Conservation (phyloP, 768 basidiomycete species). For the Boletus huronensis region DNA sequence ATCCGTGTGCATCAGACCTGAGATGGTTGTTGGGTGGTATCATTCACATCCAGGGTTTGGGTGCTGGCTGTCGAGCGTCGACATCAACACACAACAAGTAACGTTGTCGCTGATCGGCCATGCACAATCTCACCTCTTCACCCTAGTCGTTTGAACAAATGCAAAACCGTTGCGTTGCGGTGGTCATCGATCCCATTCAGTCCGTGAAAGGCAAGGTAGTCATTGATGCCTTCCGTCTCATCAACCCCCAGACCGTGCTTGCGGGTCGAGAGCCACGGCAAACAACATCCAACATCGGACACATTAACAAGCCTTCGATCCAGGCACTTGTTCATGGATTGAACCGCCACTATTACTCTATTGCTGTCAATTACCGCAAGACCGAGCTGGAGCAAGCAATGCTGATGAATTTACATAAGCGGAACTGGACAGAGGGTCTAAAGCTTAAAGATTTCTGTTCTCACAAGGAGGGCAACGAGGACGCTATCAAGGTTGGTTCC, state of each 20-base stretch:
- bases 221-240: constrained; percentile 97
- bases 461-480: constrained; percentile 88
- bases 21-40: constrained; percentile 99
- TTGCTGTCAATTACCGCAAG: constrained; percentile 97
- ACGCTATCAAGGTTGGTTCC: constrained; percentile 81
- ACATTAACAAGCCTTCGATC: constrained; percentile 99
- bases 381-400: constrained; percentile 97
- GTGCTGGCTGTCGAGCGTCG: constrained; percentile 98
- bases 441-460: constrained; percentile 86
- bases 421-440: constrained; percentile 98
- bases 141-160: constrained; percentile 92
- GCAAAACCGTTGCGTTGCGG: constrained; percentile 89
- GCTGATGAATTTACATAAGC: constrained; percentile 98
- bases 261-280: constrained; percentile 93
- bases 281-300: constrained; percentile 97
- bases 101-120: neutral
- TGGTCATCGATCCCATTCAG: constrained; percentile 98
- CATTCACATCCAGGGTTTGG: constrained; percentile 99
- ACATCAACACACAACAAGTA: constrained; percentile 98
- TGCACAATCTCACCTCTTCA: constrained; percentile 13
- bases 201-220: constrained; percentile 99
- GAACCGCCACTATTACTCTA: constrained; percentile 97
- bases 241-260: constrained; percentile 87
- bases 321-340: constrained; percentile 97
- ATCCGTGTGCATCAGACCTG: constrained; percentile 54